A percentile compares a stretch with the other conserved stretches of the same genome.
Conservation (phyloP, 371 early-diverging fungal genomes). For the Actinomucor elegans region DNA sequence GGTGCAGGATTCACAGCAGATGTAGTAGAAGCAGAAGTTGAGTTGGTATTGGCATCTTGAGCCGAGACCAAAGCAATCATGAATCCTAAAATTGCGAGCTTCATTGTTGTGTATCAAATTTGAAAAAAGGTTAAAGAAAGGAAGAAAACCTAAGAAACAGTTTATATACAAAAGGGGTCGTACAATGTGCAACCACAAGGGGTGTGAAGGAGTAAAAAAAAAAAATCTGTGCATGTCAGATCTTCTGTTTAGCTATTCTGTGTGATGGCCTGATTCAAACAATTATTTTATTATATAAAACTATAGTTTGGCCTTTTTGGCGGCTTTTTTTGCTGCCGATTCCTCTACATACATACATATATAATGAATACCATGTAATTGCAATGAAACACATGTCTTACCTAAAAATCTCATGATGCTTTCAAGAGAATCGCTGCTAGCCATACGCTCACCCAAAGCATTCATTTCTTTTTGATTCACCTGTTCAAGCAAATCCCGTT, state of each 20-base stretch:
- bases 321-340: slow-evolving; percentile 14
- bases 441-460: slow-evolving; percentile 38
- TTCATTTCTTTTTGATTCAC: slow-evolving; percentile 55
- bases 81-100: slow-evolving; percentile 9
- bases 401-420: slow-evolving; percentile 41
- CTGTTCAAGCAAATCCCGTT: slow-evolving; percentile 43
- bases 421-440: slow-evolving; percentile 38
- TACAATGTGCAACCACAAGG: too few relatives aligned
- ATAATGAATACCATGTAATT: too few relatives aligned
- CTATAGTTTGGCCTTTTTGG: slow-evolving; percentile 21
- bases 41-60: background rate
- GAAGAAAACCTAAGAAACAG: slow-evolving; percentile 4
- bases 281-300: background rate
- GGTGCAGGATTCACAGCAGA: background rate
- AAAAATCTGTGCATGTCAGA: slow-evolving; percentile 8
- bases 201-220: background rate
- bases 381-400: too few relatives aligned
- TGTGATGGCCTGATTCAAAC: background rate
- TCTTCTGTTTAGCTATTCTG: slow-evolving; percentile 8
- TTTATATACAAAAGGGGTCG: slow-evolving; percentile 6
- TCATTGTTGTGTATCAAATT: slow-evolving; percentile 12
- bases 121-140: slow-evolving; percentile 10
- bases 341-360: slow-evolving; percentile 11
- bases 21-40: background rate
- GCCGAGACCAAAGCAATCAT: slow-evolving; percentile 14